These are phyloP conservation scores for Colletotrichum sp. DNA, from an alignment of 2,329 filamentous ascomycete genomes.

Conservation along the genomic window DNA sequence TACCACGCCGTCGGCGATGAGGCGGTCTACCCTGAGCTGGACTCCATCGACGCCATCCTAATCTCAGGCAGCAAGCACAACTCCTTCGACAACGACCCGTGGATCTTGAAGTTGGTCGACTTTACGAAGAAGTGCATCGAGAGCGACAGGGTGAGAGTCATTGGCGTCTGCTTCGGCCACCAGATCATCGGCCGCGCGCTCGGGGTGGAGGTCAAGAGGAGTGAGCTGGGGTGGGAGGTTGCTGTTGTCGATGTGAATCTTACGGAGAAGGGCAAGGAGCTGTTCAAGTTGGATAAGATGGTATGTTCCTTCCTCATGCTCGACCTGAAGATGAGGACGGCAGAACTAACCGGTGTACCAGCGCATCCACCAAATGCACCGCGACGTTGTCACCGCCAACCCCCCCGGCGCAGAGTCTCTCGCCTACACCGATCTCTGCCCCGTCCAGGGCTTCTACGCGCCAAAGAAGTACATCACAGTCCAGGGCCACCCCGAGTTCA, in stretches of 20 bases:
- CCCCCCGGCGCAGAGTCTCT: slow-evolving; percentile 68
- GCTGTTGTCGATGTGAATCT: slow-evolving; percentile 74
- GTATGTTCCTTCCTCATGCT: slow-evolving; percentile 34
- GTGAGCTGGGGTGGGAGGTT: slow-evolving; percentile 80
- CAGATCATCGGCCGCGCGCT: slow-evolving; percentile 81
- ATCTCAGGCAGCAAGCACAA: slow-evolving; percentile 79
- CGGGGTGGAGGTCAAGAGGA: slow-evolving; percentile 70
- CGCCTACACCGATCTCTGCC: slow-evolving; percentile 69
- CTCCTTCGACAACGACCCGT: slow-evolving; percentile 74
- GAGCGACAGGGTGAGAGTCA: slow-evolving; percentile 68
- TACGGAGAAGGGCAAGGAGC: slow-evolving; percentile 70
- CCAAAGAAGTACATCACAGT: slow-evolving; percentile 73
- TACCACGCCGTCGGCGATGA: slow-evolving; percentile 74
- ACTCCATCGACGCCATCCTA: slow-evolving; percentile 80
- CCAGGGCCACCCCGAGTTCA: slow-evolving; percentile 89
- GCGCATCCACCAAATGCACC: slow-evolving; percentile 86
- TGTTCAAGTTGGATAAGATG: slow-evolving; percentile 72
- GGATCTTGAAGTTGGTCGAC: slow-evolving; percentile 77
- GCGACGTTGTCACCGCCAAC: slow-evolving; percentile 72
- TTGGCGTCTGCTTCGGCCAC: slow-evolving; percentile 88
- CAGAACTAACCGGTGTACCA: slow-evolving; percentile 32
- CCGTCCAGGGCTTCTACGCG: slow-evolving; percentile 81
- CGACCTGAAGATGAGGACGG: neutral
- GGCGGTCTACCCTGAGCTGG: slow-evolving; percentile 73
- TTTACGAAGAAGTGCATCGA: slow-evolving; percentile 66